Conservation (phyloP, 306 rosid species). For the Prunus padus region DNA sequence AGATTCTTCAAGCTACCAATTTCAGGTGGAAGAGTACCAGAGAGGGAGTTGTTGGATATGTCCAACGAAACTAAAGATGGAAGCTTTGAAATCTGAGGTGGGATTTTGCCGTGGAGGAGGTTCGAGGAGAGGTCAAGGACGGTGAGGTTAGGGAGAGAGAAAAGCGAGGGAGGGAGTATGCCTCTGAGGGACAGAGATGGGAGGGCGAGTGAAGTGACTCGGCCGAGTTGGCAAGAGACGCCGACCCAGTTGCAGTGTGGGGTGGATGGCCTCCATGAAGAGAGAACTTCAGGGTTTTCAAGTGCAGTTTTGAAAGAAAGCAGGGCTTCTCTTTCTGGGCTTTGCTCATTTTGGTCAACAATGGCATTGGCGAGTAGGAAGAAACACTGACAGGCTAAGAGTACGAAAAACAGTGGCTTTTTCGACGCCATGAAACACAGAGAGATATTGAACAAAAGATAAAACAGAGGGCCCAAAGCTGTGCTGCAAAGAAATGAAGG, state of each 20-base stretch:
- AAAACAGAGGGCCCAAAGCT: background rate
- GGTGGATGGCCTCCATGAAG: constrained; percentile 54
- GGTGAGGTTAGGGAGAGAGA: constrained; percentile 47
- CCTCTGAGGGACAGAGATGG: constrained; percentile 51
- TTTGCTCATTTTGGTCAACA: constrained; percentile 16
- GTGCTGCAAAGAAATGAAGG: background rate
- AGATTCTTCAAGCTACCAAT: constrained; percentile 60
- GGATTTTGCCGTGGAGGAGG: constrained; percentile 54
- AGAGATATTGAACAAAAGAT: background rate
- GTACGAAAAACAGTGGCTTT: constrained; percentile 24
- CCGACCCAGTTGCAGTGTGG: constrained; percentile 80
- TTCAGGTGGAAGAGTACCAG: constrained; percentile 67
- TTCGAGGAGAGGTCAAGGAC: constrained; percentile 69
- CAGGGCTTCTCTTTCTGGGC: constrained; percentile 47
- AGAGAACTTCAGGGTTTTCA: constrained; percentile 40
- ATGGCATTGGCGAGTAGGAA: constrained; percentile 22
- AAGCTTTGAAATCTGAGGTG: constrained; percentile 45
- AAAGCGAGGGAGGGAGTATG: constrained; percentile 42
- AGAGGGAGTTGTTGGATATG: constrained; percentile 78
- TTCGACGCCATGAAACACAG: constrained; percentile 19
- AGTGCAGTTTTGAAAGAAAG: constrained; percentile 63
- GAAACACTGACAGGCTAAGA: constrained; percentile 22
- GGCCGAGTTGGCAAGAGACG: constrained; percentile 64
- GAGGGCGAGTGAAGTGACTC: constrained; percentile 63
- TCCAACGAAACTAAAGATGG: constrained; percentile 63